Base-by-base conservation (phyloP, 2,329 filamentous ascomycete species). In the Ophiostoma montium region DNA sequence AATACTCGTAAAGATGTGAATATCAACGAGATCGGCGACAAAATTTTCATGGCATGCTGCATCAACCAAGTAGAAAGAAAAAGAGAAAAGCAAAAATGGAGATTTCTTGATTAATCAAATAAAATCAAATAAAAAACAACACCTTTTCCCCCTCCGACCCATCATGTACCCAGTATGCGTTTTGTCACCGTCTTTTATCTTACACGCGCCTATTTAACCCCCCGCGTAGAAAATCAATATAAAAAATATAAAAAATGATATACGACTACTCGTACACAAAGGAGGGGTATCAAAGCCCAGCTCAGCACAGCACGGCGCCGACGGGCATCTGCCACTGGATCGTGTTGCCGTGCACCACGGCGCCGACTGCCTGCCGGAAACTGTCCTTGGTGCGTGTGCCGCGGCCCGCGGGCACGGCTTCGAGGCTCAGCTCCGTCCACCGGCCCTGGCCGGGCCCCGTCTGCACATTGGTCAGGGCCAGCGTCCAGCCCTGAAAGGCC, bases 401-500 rank as follows among this genome's bases (percentile, higher is more conserved):
- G 3, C 5, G 15, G 15, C 15, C n/a, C 1, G 32, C 41, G 15
- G 54, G 56, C 15, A 57, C 50, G 7, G 66, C 64, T 38, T 69
- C 63, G 8, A 79, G 63, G 2, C 63, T 67, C 21, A 79, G 59
- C 56, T 75, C 70, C 18, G 70, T 67, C n/a, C 71, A 65, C 12
- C 68, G 69, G 6, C 73, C 73, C 46, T 69, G 70, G 51, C 71
- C 69, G 46, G 66, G 65, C 0, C 73, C 74, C 5, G 66, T 71
- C 52, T 77, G 70, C 53, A 76, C 65, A 56, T 65, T 70, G 18
- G 66, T 72, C 64, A 77, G 76, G 8, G 63, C 65, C 9, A 79
- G 61, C 11, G 59, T 68, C 60, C 71, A 68, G 39, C 64, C 66
- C 7, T 62, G 53, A 59, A 68, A 71, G 2, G 65, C 58, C 35